These are phyloP conservation scores for Aspergillus sclerotioniger DNA, from an alignment of 495 filamentous ascomycete genomes.

Conservation along the genomic window DNA sequence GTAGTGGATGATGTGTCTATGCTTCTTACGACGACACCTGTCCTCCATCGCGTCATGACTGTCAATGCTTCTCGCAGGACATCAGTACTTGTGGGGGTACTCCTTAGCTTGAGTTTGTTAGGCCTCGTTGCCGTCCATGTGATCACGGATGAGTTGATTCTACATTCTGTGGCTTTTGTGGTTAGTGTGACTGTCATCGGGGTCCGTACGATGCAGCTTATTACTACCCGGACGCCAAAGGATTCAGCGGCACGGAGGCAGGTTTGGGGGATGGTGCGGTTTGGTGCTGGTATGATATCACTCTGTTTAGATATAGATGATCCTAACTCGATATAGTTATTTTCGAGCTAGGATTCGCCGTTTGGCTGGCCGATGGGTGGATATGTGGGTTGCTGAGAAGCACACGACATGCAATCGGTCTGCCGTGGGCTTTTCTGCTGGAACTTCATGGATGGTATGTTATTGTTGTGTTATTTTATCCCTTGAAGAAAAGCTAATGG, in stretches of 20 bases:
- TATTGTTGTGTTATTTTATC: constrained; percentile 6
- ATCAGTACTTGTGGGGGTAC: constrained; percentile 28
- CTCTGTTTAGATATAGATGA: neutral
- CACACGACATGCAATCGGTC: constrained; percentile 16
- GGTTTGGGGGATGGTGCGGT: constrained; percentile 17
- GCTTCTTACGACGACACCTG: constrained; percentile 49
- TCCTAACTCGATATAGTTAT: constrained; percentile 18
- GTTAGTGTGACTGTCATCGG: constrained; percentile 23
- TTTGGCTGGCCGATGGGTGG: constrained; percentile 29
- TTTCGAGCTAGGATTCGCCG: constrained; percentile 24
- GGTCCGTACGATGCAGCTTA: constrained; percentile 31
- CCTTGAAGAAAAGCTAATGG: neutral
- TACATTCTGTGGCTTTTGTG: constrained; percentile 20
- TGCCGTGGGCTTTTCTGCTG: constrained; percentile 51
- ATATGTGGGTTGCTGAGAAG: constrained; percentile 19
- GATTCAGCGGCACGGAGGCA: constrained; percentile 12
- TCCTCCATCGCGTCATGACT: constrained; percentile 52
- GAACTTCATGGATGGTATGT: constrained; percentile 58
- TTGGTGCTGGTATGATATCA: constrained; percentile 20
- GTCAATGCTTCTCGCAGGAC: constrained; percentile 30
- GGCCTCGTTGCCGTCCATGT: constrained; percentile 46
- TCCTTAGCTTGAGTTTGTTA: constrained; percentile 27
- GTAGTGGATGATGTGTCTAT: constrained; percentile 54
- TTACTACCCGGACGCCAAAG: constrained; percentile 17
- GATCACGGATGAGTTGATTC: constrained; percentile 37